A percentile compares a stretch with the other conserved stretches of the same genome.
phyloP scores from a whole-genome alignment of 2,329 filamentous ascomycete genomes.

The Aspergillus oerlinghausenensis region DNA sequence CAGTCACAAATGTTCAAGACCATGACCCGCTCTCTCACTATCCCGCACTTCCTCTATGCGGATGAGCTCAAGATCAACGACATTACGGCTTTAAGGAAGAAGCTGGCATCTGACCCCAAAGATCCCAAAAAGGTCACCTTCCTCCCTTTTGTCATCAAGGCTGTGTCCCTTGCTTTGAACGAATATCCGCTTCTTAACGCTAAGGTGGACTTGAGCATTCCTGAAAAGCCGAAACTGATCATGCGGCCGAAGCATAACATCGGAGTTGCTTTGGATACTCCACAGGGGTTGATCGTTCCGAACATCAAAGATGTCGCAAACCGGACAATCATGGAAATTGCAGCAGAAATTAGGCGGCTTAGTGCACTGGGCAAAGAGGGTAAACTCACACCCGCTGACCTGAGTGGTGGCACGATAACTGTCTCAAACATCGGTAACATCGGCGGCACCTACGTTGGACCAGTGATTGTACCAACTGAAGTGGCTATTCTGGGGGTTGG shows the following conservation, averaged over 20 bases:
- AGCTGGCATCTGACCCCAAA: conserved; percentile 60
- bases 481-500: conserved; percentile 90
- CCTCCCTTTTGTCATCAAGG: conserved; percentile 93
- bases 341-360: conserved; percentile 68
- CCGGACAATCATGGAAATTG: conserved; percentile 73
- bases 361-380: conserved; percentile 69
- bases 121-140: conserved; percentile 70
- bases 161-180: conserved; percentile 77
- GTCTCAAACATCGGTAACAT: conserved; percentile 96
- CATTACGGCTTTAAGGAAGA: conserved; percentile 66
- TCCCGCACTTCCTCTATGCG: conserved; percentile 93
- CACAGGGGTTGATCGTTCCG: conserved; percentile 80
- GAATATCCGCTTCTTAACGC: conserved; percentile 85
- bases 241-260: conserved; percentile 88
- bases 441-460: conserved; percentile 84
- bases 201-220: conserved; percentile 62
- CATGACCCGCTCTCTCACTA: conserved; percentile 87
- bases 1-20: conserved; percentile 95
- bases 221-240: conserved; percentile 67
- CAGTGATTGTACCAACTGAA: conserved; percentile 85
- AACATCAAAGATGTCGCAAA: conserved; percentile 80
- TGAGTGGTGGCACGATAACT: conserved; percentile 85
- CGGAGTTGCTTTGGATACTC: conserved; percentile 92
- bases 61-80: conserved; percentile 80
- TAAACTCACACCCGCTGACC: conserved; percentile 68